A percentile compares a stretch with the other conserved stretches of the same genome.
Conservation (phyloP, 129 eudicot genomes). For the Pulicaria dysenterica region DNA sequence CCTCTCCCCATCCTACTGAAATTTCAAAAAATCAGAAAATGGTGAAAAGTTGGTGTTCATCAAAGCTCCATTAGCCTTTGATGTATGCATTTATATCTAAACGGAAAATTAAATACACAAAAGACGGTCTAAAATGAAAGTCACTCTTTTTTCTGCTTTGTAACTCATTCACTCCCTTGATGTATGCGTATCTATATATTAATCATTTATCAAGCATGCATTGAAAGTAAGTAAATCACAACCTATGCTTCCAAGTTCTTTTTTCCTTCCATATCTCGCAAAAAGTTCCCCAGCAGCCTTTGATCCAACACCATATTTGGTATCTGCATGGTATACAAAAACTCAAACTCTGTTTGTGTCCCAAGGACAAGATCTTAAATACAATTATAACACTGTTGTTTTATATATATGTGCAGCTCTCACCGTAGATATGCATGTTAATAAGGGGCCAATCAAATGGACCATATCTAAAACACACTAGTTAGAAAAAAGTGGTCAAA, state of each 20-base stretch:
- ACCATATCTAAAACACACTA: background rate
- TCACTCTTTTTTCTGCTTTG: background rate
- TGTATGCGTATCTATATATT: background rate
- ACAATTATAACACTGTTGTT: background rate
- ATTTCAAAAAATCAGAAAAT: too few relatives aligned
- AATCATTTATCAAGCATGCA: background rate
- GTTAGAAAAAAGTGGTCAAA: background rate
- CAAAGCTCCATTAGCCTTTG: too few relatives aligned
- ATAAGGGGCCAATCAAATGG: background rate
- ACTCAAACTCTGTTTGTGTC: background rate
- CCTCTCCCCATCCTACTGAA: too few relatives aligned
- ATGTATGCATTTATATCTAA: too few relatives aligned
- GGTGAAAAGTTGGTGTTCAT: too few relatives aligned
- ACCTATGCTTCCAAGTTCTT: constrained; percentile 45
- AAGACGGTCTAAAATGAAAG: background rate
- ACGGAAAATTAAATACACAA: background rate
- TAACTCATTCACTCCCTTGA: background rate
- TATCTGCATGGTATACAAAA: constrained; percentile 47
- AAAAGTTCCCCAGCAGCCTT: constrained; percentile 65
- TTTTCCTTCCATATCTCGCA: constrained; percentile 46
- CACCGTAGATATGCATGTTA: background rate
- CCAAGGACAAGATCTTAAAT: background rate
- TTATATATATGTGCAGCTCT: background rate
- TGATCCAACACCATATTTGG: constrained; percentile 83
- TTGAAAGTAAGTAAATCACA: background rate